These are phyloP conservation scores for Favolaschia claudopus DNA, from an alignment of 768 basidiomycete genomes.

Conservation along the genomic window DNA sequence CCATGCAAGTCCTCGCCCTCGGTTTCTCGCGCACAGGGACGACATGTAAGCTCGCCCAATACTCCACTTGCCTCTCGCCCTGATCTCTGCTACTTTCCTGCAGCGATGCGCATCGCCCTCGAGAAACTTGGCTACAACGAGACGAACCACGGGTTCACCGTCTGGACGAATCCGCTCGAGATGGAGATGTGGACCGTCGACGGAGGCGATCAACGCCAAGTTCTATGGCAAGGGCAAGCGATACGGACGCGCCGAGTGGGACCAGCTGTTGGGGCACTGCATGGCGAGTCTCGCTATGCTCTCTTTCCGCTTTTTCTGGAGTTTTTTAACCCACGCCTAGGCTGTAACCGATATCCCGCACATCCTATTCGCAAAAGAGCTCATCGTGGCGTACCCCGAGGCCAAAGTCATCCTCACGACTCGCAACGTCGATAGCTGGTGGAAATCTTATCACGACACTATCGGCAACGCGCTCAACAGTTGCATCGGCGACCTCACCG, in stretches of 20 bases:
- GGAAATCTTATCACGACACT: constrained; percentile 4
- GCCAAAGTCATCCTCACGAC: constrained; percentile 12
- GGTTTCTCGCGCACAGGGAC: constrained; percentile 16
- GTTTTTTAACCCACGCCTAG: not conserved
- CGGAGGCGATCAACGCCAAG: constrained; percentile 13
- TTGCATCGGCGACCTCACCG: not conserved
- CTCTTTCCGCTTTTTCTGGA: not conserved
- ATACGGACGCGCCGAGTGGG: constrained; percentile 12
- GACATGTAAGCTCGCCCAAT: constrained; percentile 8
- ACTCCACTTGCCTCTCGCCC: not conserved
- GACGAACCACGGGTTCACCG: not conserved
- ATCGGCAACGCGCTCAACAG: not conserved
- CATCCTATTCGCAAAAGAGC: constrained; percentile 5
- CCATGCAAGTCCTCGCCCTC: constrained; percentile 10
- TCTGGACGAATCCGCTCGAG: constrained; percentile 1
- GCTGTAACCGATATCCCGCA: constrained; percentile 11
- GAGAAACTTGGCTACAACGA: constrained; percentile 11
- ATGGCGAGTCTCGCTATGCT: not conserved
- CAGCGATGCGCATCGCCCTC: constrained; percentile 6
- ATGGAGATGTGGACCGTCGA: constrained; percentile 9
- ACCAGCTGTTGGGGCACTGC: constrained; percentile 9
- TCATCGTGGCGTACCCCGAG: constrained; percentile 12
- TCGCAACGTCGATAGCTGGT: constrained; percentile 8
- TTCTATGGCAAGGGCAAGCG: constrained; percentile 7
- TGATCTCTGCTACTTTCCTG: not conserved